Conservation (phyloP, 345 rosid species). For the Euphorbia peplus region DNA sequence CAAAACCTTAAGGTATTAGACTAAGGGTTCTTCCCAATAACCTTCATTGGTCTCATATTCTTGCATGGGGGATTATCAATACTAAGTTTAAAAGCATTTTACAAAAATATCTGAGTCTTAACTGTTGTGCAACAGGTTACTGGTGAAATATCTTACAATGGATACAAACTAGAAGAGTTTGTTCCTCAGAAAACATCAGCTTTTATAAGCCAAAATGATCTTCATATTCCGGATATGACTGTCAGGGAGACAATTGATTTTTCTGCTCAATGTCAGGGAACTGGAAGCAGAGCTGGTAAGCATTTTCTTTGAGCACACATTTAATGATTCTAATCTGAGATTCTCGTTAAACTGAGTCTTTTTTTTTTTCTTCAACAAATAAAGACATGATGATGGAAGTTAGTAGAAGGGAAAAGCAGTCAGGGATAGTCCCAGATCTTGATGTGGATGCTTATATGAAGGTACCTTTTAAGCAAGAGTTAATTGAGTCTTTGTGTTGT, state of each 20-base stretch:
- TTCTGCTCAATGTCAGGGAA: slow-evolving; percentile 38
- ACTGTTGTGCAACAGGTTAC: slow-evolving; percentile 14
- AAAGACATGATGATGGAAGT: slow-evolving; percentile 29
- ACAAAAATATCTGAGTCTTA: not conserved
- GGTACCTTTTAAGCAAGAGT: slow-evolving; percentile 17
- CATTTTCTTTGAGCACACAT: not conserved
- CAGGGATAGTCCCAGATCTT: slow-evolving; percentile 33
- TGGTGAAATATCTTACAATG: slow-evolving; percentile 39
- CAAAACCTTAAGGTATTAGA: no score
- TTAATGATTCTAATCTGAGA: not conserved
- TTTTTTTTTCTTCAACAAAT: not conserved
- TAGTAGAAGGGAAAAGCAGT: slow-evolving; percentile 30
- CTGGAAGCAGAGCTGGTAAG: slow-evolving; percentile 36
- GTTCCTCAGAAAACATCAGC: slow-evolving; percentile 42
- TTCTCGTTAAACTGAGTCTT: not conserved
- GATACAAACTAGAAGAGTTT: slow-evolving; percentile 32
- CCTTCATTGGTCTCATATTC: no score
- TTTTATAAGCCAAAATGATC: slow-evolving; percentile 34
- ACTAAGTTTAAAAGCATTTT: not conserved
- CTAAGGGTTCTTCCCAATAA: no score
- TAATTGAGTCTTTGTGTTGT: not conserved
- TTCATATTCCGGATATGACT: slow-evolving; percentile 40
- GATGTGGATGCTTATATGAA: slow-evolving; percentile 43
- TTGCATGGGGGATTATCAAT: no score
- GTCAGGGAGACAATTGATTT: slow-evolving; percentile 39